Evolutionary conservation across 176 grass and related monocot species (phyloP).

Genomic region (Bolboschoenus planiculmis): DNA sequence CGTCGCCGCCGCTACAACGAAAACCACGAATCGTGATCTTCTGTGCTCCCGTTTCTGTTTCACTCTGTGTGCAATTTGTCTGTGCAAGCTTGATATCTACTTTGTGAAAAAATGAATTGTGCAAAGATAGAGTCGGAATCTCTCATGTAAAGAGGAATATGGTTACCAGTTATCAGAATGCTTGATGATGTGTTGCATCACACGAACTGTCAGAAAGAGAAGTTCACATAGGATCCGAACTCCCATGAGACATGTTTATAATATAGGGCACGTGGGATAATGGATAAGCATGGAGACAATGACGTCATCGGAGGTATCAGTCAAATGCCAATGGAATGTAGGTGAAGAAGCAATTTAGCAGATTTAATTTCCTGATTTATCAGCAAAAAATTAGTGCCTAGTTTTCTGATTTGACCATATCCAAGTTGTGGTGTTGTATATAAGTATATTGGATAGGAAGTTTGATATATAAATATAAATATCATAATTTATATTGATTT

Average conservation of each 20-base stretch:
- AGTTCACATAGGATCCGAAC: background rate
- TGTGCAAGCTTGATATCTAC: no score
- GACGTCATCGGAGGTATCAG: background rate
- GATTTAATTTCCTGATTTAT: background rate
- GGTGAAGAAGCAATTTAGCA: background rate
- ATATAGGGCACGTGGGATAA: background rate
- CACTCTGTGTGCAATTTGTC: background rate
- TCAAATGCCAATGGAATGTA: background rate
- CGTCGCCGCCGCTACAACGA: background rate
- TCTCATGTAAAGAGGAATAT: no score
- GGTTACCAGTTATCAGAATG: background rate
- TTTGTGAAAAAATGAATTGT: no score
- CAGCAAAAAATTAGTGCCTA: background rate
- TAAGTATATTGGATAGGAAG: background rate
- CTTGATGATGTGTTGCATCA: background rate
- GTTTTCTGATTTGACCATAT: background rate
- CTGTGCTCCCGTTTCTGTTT: background rate
- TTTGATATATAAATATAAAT: no score
- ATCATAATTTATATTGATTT: no score
- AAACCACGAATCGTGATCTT: background rate
- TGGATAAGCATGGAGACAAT: constrained; percentile 12
- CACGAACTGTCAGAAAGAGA: background rate
- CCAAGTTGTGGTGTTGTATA: background rate
- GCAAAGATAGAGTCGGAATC: no score
- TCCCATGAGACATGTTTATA: background rate